Conservation (phyloP, 129 eudicot species). For the Centaurea solstitialis region DNA sequence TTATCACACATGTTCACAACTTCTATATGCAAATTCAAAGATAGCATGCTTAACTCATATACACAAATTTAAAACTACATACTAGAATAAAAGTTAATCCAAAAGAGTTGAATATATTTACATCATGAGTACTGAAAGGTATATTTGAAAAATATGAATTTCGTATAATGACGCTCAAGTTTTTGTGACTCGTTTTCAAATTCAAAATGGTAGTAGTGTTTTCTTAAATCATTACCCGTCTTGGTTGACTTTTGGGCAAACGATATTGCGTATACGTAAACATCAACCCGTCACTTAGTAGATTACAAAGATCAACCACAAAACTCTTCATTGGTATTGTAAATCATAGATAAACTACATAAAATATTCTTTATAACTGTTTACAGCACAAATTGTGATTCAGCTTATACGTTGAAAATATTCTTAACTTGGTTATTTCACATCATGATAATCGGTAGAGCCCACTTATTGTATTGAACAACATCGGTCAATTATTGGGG, state of each 20-base stretch:
- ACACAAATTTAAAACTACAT: neutral
- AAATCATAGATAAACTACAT: neutral
- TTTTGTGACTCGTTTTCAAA: neutral
- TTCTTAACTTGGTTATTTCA: neutral
- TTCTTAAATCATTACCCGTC: neutral
- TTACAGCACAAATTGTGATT: neutral
- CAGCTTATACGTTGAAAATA: neutral
- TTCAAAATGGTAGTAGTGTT: neutral
- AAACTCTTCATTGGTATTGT: conserved; percentile 14
- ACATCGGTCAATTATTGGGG: neutral
- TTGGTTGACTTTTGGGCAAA: neutral
- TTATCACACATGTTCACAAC: no score
- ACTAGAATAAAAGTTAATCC: no score
- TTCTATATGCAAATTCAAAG: neutral
- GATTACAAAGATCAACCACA: conserved; percentile 1
- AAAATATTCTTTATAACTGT: neutral
- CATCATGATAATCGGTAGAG: conserved; percentile 1
- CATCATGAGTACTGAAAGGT: neutral
- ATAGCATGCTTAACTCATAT: neutral
- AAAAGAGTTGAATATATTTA: neutral
- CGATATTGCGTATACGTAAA: neutral
- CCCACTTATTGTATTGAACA: conserved; percentile 1
- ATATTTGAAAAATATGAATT: neutral
- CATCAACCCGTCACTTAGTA: conserved; percentile 19
- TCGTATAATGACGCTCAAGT: neutral